Evolutionary conservation across 805 yeast species (phyloP).

Genomic region (Yamadazyma sp.): DNA sequence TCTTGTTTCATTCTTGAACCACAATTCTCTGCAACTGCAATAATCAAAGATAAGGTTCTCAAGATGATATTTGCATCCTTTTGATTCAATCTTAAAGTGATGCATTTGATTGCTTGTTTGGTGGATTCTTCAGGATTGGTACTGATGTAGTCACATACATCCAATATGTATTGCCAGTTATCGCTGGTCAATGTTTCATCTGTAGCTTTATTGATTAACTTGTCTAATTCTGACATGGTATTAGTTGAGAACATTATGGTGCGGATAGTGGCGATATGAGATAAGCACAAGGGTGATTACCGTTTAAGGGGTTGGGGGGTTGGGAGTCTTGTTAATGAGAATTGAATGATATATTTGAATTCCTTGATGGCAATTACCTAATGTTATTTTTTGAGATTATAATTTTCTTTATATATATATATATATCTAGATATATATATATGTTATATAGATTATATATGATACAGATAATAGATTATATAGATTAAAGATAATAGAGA

Average conservation of each 20-base stretch:
- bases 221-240: constrained; percentile 7
- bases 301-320: no score
- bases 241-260: constrained; percentile 8
- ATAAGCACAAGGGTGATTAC: no score
- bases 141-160: constrained; percentile 39
- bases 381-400: no score
- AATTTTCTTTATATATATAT: no score
- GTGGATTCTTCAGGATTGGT: constrained; percentile 36
- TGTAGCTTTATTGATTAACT: constrained; percentile 34
- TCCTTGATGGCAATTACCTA: no score
- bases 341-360: no score
- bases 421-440: no score
- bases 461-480: no score
- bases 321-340: no score
- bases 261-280: no score
- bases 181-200: constrained; percentile 40
- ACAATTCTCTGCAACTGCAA: constrained; percentile 43
- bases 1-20: constrained; percentile 45
- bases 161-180: constrained; percentile 43
- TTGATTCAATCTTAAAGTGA: constrained; percentile 22
- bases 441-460: no score
- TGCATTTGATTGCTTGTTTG: constrained; percentile 25
- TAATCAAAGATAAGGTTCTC: constrained; percentile 32
- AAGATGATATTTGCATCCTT: constrained; percentile 42
- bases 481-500: no score